phyloP scores from a whole-genome alignment of 768 basidiomycete genomes.

The Ramaria sp. region DNA sequence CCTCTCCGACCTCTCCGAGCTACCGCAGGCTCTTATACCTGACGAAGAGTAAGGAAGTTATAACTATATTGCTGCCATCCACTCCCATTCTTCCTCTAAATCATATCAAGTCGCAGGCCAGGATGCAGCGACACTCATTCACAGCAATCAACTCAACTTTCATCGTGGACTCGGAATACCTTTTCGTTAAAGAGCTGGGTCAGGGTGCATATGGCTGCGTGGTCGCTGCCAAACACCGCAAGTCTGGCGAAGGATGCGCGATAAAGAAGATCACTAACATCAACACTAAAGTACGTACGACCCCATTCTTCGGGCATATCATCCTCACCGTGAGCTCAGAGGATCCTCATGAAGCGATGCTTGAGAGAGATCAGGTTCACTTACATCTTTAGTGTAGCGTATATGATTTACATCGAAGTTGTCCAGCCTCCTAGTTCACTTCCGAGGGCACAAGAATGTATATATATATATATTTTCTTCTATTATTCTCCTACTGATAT shows the following conservation, averaged over 20 bases:
- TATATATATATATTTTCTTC: constrained; percentile 15
- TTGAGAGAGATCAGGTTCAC: constrained; percentile 84
- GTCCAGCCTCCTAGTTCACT: constrained; percentile 82
- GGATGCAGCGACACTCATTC: constrained; percentile 69
- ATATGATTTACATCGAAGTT: neutral
- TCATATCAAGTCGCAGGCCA: neutral
- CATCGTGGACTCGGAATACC: constrained; percentile 80
- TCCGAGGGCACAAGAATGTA: constrained; percentile 98
- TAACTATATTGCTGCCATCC: neutral
- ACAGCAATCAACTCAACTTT: constrained; percentile 79
- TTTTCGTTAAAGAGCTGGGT: constrained; percentile 94
- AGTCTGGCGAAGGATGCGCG: constrained; percentile 81
- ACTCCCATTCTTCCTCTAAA: neutral
- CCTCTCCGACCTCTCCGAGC: neutral
- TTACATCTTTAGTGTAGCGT: neutral
- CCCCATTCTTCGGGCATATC: neutral
- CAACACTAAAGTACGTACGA: constrained; percentile 60
- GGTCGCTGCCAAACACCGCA: constrained; percentile 72
- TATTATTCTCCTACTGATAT: constrained; percentile 3
- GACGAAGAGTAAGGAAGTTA: neutral
- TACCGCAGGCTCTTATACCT: neutral
- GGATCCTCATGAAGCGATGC: constrained; percentile 94
- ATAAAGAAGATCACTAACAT: constrained; percentile 97
- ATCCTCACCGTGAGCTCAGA: constrained; percentile 31
- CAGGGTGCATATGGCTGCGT: constrained; percentile 94